Base-by-base conservation (phyloP, 192 early-diverging fungal species). In the Linnemannia schmuckeri region DNA sequence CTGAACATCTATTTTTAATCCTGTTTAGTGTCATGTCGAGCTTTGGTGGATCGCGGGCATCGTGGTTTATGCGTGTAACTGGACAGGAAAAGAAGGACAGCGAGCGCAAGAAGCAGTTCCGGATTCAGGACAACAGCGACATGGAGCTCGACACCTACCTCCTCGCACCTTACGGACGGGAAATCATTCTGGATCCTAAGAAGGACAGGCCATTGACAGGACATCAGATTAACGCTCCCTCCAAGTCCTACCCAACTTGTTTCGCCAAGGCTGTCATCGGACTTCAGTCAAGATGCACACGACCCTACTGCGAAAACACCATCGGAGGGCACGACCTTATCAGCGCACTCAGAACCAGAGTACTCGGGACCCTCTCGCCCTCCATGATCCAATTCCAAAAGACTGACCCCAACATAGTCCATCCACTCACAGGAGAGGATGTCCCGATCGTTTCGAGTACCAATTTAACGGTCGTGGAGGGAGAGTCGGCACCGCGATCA, bases 31-130 rank as follows among this genome's bases (percentile, higher is more conserved):
- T 87, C 30, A 81, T 81, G 85, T 44, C 71, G 1, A 78, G 38
- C 38, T 81, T 75, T 52, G 79, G 70, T 40, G 85, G 85, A 35
- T 70, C 85, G 24, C 52, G n/a, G 20, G 75, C 79, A 41, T 87
- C 85, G 6, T 87, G 85, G 85, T 87, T 87, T 22, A 78, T 87
- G 79, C 85, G 85, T 27, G 85, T 87, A 24, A 63, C 79, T 20
- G 85, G 80, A 49, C 37, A 77, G 66, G 66, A 74, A 38, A 74
- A 61, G 22, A 46, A 44, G 37, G 75, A 70, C 35, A 74, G 44
- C 27, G 49, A 78, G 37, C 71, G 74, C 20, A 77, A 61, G 41
- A 41, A 57, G 49, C 76, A 78, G 40, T 77, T 63, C 27, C n/a
- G 75, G 68, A 57, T 30, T 18, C 72, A 70, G 49, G 66, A 84